Conservation (phyloP, 495 filamentous ascomycete genomes). For the Extremus antarcticus region DNA sequence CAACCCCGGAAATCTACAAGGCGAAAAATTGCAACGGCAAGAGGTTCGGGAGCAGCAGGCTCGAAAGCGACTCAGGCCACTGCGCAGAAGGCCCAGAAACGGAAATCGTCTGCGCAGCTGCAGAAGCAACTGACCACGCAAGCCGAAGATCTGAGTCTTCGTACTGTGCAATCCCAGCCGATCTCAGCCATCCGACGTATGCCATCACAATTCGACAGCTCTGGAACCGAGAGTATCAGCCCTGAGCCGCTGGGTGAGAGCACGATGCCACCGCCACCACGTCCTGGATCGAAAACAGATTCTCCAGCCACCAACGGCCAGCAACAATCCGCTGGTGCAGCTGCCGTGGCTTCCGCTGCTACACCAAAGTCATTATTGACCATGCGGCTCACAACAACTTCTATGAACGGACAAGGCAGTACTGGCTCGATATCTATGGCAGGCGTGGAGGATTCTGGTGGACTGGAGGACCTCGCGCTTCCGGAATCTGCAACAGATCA, state of each 20-base stretch:
- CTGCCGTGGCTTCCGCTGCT: constrained; percentile 10
- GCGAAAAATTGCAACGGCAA: constrained; percentile 23
- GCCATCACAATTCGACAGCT: constrained; percentile 38
- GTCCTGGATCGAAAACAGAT: constrained; percentile 37
- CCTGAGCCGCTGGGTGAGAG: constrained; percentile 59
- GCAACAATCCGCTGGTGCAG: constrained; percentile 7
- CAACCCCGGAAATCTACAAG: constrained; percentile 18
- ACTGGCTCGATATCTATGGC: not conserved
- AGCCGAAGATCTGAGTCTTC: constrained; percentile 11
- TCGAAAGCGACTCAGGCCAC: constrained; percentile 57
- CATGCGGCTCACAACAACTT: constrained; percentile 6
- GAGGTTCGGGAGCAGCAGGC: constrained; percentile 22
- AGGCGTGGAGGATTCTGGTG: not conserved
- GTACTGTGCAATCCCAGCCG: constrained; percentile 9
- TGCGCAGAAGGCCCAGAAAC: constrained; percentile 64
- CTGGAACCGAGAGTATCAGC: constrained; percentile 58
- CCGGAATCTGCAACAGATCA: constrained; percentile 26
- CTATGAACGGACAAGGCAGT: constrained; percentile 4
- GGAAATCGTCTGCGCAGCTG: constrained; percentile 39
- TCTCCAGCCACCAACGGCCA: constrained; percentile 40
- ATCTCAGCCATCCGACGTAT: constrained; percentile 12
- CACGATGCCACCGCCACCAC: constrained; percentile 61
- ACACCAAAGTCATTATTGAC: constrained; percentile 32
- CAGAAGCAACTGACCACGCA: constrained; percentile 19
- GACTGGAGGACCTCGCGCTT: constrained; percentile 29